Evolutionary conservation across 2,329 filamentous ascomycete genomes (phyloP).

Genomic region (Botrytis cinerea): DNA sequence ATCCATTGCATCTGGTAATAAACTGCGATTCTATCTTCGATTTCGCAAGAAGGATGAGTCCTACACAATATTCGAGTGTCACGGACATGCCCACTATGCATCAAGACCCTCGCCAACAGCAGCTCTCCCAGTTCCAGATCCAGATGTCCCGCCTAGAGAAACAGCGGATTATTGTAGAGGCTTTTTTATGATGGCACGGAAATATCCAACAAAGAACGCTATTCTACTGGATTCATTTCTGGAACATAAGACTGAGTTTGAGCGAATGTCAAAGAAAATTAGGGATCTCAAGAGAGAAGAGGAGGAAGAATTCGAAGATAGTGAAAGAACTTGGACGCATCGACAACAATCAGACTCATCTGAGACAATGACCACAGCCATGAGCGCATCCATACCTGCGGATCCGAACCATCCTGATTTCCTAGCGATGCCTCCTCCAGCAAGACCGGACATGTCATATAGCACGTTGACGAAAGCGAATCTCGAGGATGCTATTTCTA

Average conservation of each 20-base stretch:
- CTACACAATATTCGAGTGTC: conserved; percentile 84
- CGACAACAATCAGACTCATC: conserved; percentile 50
- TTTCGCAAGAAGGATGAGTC: conserved; percentile 72
- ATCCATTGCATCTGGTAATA: conserved; percentile 77
- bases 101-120: conserved; percentile 57
- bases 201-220: conserved; percentile 87
- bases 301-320: conserved; percentile 71
- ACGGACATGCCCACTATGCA: conserved; percentile 87
- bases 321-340: conserved; percentile 56
- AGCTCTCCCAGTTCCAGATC: background rate
- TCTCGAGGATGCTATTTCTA: conserved; percentile 69
- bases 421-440: conserved; percentile 65
- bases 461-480: conserved; percentile 76
- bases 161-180: conserved; percentile 76
- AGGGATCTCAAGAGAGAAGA: conserved; percentile 84
- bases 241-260: conserved; percentile 96
- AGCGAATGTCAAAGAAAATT: conserved; percentile 80
- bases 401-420: conserved; percentile 45
- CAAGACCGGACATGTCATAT: conserved; percentile 63
- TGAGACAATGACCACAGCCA: conserved; percentile 42
- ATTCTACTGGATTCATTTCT: conserved; percentile 86
- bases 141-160: conserved; percentile 43
- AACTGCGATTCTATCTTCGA: conserved; percentile 82
- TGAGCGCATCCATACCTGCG: conserved; percentile 36
- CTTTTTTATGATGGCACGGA: conserved; percentile 90